Evolutionary conservation across 2,329 filamentous ascomycete genomes (phyloP).

Genomic region (Teratosphaeria epicoccoides): DNA sequence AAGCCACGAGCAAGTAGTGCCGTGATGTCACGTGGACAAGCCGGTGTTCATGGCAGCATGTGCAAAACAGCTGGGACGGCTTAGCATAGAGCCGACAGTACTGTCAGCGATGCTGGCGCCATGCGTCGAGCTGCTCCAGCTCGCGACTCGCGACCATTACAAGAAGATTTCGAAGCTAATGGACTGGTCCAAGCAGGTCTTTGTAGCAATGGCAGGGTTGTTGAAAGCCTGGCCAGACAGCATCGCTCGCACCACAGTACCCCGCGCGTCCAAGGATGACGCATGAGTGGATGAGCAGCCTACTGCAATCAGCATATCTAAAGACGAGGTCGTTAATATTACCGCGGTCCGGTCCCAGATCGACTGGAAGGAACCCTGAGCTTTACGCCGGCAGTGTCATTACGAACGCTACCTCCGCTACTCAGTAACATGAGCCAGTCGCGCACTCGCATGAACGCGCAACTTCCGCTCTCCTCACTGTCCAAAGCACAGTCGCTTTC

Average conservation of each 20-base stretch:
- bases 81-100: too few species aligned
- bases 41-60: too few species aligned
- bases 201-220: too few species aligned
- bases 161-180: too few species aligned
- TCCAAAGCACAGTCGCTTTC: not conserved
- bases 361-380: not conserved
- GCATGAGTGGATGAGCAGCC: not conserved
- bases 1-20: too few species aligned
- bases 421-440: not conserved
- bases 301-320: not conserved
- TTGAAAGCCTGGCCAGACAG: not conserved
- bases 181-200: too few species aligned
- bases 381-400: not conserved
- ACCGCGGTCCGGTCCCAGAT: not conserved
- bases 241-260: not conserved
- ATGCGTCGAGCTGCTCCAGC: too few species aligned
- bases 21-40: too few species aligned
- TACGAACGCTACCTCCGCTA: not conserved
- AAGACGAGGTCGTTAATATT: not conserved
- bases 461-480: not conserved
- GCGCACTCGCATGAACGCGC: not conserved
- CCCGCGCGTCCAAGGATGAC: not conserved
- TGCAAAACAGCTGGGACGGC: too few species aligned
- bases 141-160: too few species aligned
- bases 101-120: too few species aligned